Conservation (phyloP, 371 early-diverging fungal genomes). For the Gilbertella persicaria region DNA sequence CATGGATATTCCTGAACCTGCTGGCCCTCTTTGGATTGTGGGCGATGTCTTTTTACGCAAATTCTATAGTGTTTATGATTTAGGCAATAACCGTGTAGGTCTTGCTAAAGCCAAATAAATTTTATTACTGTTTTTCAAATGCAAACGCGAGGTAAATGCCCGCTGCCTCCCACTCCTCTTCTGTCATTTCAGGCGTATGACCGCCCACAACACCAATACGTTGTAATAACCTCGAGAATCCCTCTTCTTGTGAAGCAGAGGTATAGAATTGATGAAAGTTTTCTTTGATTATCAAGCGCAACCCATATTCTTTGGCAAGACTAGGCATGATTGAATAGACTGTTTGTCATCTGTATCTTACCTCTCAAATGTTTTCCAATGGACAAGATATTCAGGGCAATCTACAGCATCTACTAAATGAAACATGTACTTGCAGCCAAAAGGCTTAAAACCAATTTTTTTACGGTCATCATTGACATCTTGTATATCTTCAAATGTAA, state of each 20-base stretch:
- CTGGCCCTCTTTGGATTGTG: constrained; percentile 61
- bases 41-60: constrained; percentile 94
- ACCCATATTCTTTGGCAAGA: constrained; percentile 83
- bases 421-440: constrained; percentile 93
- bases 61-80: constrained; percentile 89
- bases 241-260: constrained; percentile 53
- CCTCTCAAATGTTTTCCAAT: constrained; percentile 78
- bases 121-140: constrained; percentile 49
- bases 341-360: constrained; percentile 28
- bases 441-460: constrained; percentile 55
- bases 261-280: constrained; percentile 84
- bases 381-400: constrained; percentile 97
- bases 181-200: constrained; percentile 56
- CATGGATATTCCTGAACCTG: constrained; percentile 78
- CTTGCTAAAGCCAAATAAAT: constrained; percentile 50
- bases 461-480: constrained; percentile 29
- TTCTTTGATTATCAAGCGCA: constrained; percentile 69
- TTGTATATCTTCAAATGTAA: constrained; percentile 74
- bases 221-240: constrained; percentile 61
- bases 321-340: constrained; percentile 28
- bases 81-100: constrained; percentile 87
- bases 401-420: constrained; percentile 96
- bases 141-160: constrained; percentile 66
- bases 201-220: constrained; percentile 86
- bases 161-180: constrained; percentile 94